Percentiles rank a stretch among this genome's conserved stretches.
These are phyloP conservation scores for Gossypium turneri DNA, from an alignment of 345 rosid species.

Conservation along the genomic window DNA sequence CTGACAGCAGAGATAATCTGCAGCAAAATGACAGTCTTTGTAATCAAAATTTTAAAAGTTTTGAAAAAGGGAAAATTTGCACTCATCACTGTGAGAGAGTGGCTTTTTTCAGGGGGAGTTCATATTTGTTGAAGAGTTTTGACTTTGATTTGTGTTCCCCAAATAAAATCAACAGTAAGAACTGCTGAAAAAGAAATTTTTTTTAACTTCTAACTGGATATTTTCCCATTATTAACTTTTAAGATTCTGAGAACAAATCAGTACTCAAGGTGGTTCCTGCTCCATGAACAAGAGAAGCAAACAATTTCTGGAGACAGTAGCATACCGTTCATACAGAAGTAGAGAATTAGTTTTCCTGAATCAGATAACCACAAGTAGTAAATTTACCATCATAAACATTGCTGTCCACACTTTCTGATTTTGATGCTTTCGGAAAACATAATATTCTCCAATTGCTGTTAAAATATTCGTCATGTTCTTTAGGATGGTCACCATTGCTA, in stretches of 20 bases:
- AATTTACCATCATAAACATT: conserved; percentile 80
- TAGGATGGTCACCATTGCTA: conserved; percentile 95
- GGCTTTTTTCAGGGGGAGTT: neutral
- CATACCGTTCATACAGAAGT: neutral
- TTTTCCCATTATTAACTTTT: too few relatives aligned
- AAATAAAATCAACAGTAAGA: too few relatives aligned
- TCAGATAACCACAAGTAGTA: neutral
- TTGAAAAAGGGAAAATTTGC: neutral
- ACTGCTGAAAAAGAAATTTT: too few relatives aligned
- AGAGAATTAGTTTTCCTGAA: neutral
- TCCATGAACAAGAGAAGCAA: too few relatives aligned
- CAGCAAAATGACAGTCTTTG: conserved; percentile 14
- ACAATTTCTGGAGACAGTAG: neutral
- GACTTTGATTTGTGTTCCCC: neutral
- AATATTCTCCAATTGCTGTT: conserved; percentile 83
- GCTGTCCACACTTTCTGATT: conserved; percentile 91
- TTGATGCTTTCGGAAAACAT: conserved; percentile 79
- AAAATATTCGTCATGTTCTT: conserved; percentile 91
- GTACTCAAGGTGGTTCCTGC: too few relatives aligned
- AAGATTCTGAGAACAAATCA: too few relatives aligned
- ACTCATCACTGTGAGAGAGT: neutral
- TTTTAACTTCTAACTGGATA: too few relatives aligned
- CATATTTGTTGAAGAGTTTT: neutral
- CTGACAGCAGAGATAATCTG: conserved; percentile 85
- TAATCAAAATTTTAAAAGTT: neutral